Evolutionary conservation across 1,139 yeast species (phyloP).

Genomic region (Geotrichum fermentans): DNA sequence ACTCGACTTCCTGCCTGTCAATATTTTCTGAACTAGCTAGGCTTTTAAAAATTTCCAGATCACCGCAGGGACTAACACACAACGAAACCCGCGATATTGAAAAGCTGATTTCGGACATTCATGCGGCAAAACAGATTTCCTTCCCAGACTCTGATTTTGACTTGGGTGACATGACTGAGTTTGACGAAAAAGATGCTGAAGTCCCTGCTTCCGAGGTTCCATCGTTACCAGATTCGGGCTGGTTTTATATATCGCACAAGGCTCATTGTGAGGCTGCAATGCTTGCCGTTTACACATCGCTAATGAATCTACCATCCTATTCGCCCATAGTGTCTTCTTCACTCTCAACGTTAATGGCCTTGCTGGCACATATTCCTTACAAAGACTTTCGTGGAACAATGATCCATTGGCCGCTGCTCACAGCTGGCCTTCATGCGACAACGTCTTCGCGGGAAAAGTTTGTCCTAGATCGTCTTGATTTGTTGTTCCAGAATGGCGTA

Average conservation of each 20-base stretch:
- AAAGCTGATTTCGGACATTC: conserved; percentile 10
- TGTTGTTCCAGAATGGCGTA: conserved; percentile 11
- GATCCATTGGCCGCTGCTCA: conserved; percentile 16
- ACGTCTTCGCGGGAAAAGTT: conserved; percentile 2
- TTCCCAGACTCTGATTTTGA: conserved; percentile 1
- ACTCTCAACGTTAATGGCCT: conserved; percentile 3
- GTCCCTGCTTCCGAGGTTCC: conserved; percentile 6
- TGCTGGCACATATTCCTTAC: conserved; percentile 10
- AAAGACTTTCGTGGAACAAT: conserved; percentile 10
- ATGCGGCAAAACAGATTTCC: conserved; percentile 8
- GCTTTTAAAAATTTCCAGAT: conserved; percentile 6
- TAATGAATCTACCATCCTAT: conserved; percentile 10
- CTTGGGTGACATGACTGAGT: not conserved
- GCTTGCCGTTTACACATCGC: conserved; percentile 11
- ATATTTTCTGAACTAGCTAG: conserved; percentile 13
- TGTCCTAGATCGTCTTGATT: conserved; percentile 14
- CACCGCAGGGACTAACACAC: not conserved
- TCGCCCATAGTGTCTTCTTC: conserved; percentile 10
- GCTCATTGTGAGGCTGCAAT: conserved; percentile 18
- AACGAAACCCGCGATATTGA: conserved; percentile 7
- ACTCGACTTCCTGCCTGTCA: conserved; percentile 10
- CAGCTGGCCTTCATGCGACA: conserved; percentile 16
- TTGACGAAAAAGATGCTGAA: not conserved
- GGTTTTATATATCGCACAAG: conserved; percentile 14
- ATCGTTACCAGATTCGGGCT: conserved; percentile 4